These are phyloP conservation scores for Graphilbum sp. DNA, from an alignment of 2,329 filamentous ascomycete species.

Conservation along the genomic window DNA sequence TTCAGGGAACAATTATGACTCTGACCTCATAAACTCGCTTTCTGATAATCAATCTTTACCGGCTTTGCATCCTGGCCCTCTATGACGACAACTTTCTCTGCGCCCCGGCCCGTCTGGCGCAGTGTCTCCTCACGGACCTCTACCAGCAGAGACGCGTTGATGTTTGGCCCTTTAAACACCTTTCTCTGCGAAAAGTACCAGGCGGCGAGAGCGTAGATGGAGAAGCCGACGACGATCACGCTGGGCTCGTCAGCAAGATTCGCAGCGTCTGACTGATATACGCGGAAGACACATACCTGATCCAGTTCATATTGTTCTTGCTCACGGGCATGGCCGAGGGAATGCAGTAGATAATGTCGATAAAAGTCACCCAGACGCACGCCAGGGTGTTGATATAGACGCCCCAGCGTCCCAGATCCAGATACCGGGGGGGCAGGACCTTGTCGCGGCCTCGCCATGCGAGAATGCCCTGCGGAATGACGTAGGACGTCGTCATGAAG, in stretches of 20 bases:
- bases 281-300: too few species aligned
- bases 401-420: conserved; percentile 13
- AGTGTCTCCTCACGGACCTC: conserved; percentile 5
- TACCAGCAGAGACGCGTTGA: too few species aligned
- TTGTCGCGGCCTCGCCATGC: conserved; percentile 13
- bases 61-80: too few species aligned
- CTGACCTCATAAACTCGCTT: too few species aligned
- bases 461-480: conserved; percentile 14
- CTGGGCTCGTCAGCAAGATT: too few species aligned
- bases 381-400: conserved; percentile 8
- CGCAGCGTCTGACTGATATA: too few species aligned
- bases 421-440: conserved; percentile 12
- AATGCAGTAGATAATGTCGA: conserved; percentile 6
- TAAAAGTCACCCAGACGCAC: conserved; percentile 4
- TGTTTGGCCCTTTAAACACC: conserved; percentile 2
- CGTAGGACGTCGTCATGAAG: conserved; percentile 4
- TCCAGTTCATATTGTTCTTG: conserved; percentile 10
- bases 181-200: conserved; percentile 4
- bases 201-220: background rate
- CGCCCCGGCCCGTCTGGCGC: too few species aligned
- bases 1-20: too few species aligned
- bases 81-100: too few species aligned
- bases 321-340: conserved; percentile 8
- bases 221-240: conserved; percentile 2
- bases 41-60: too few species aligned